These are phyloP conservation scores for Solanum paucissectum DNA, from an alignment of 257 asterid genomes.

Conservation along the genomic window DNA sequence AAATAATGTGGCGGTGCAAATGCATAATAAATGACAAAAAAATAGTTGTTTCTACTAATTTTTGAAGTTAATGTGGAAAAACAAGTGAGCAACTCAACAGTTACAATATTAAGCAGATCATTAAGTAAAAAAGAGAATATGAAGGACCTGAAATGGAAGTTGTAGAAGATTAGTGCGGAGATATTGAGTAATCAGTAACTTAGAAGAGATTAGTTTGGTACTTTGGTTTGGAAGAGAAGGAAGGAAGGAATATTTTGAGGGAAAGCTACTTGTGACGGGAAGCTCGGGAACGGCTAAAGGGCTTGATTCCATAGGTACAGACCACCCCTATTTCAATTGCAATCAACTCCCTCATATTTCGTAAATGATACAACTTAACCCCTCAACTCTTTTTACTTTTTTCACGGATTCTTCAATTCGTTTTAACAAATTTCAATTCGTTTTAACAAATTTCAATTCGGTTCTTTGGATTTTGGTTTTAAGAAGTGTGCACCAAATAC, in stretches of 20 bases:
- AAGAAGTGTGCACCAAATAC: too few species aligned
- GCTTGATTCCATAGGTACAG: background rate
- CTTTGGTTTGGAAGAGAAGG: background rate
- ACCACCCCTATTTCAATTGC: background rate
- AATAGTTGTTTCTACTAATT: background rate
- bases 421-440: too few species aligned
- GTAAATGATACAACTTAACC: background rate
- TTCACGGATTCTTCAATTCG: background rate
- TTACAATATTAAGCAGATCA: background rate
- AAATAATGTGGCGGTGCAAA: background rate
- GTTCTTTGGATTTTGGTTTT: too few species aligned
- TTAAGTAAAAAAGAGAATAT: background rate
- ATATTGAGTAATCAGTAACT: background rate
- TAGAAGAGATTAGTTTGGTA: background rate
- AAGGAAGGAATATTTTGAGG: background rate
- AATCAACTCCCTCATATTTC: background rate
- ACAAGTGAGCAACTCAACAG: background rate
- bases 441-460: too few species aligned
- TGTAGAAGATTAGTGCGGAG: background rate
- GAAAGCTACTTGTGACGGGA: background rate
- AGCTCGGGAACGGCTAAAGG: background rate
- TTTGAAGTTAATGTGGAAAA: background rate
- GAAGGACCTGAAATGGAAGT: background rate
- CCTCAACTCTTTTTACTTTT: background rate
- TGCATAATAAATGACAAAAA: background rate